phyloP scores from a whole-genome alignment of 352 stramenopile genomes.

The Phytopythium mirpurense region DNA sequence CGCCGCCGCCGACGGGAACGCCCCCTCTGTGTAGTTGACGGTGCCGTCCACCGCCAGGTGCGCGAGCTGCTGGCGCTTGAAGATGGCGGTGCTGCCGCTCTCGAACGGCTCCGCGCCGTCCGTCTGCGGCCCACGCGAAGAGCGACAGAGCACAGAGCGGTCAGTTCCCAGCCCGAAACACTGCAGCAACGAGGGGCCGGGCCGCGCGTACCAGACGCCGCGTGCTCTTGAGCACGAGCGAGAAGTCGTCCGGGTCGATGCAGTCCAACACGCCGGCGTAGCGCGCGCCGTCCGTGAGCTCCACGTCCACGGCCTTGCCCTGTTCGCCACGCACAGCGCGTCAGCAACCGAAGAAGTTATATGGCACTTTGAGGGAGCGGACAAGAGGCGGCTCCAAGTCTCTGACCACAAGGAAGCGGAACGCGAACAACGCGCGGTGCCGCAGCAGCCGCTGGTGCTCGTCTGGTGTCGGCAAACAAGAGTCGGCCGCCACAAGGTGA shows the following conservation, averaged over 20 bases:
- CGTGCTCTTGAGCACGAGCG: conserved; percentile 75
- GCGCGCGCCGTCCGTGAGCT: conserved; percentile 50
- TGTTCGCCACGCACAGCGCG: conserved; percentile 1
- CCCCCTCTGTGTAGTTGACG: conserved; percentile 55
- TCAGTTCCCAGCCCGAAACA: background rate
- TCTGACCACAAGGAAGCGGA: conserved; percentile 65
- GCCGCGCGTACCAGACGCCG: conserved; percentile 27
- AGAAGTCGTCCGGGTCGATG: conserved; percentile 82
- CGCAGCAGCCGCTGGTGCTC: conserved; percentile 61
- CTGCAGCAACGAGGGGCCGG: background rate
- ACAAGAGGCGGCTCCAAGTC: background rate
- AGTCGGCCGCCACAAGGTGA: too few relatives aligned
- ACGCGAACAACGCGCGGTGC: conserved; percentile 76
- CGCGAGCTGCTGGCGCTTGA: conserved; percentile 58
- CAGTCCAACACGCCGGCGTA: conserved; percentile 75
- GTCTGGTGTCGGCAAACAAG: conserved; percentile 21
- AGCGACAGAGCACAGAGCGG: background rate
- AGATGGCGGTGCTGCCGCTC: conserved; percentile 71
- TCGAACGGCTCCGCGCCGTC: conserved; percentile 46
- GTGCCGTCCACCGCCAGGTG: conserved; percentile 55
- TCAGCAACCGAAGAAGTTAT: background rate
- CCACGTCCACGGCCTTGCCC: conserved; percentile 68
- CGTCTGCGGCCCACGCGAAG: conserved; percentile 9
- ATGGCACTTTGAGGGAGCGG: too few relatives aligned
- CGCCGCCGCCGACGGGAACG: conserved; percentile 19